Conservation (phyloP, 768 basidiomycete species). For the Suillus paluster region DNA sequence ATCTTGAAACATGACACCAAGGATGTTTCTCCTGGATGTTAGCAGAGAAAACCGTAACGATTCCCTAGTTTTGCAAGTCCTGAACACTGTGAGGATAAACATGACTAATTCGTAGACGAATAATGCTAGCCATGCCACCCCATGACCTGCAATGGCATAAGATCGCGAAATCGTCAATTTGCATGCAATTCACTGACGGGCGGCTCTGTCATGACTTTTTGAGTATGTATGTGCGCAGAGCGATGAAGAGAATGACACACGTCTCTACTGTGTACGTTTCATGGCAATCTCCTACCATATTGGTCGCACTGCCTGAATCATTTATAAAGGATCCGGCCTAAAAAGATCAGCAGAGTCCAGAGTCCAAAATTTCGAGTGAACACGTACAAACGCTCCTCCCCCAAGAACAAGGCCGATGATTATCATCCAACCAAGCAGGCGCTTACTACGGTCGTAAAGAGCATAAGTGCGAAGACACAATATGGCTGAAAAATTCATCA, state of each 20-base stretch:
- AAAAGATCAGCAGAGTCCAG: not conserved
- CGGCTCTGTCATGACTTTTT: not conserved
- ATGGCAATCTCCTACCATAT: constrained; percentile 29
- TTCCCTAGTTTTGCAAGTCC: constrained; percentile 43
- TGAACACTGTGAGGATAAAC: constrained; percentile 50
- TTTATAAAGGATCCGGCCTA: constrained; percentile 53
- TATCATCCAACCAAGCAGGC: constrained; percentile 42
- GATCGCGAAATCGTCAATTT: not conserved
- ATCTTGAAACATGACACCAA: constrained; percentile 52
- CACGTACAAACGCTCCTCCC: constrained; percentile 42
- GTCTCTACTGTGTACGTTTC: constrained; percentile 13
- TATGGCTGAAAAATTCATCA: constrained; percentile 34
- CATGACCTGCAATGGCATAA: constrained; percentile 24
- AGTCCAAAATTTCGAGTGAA: not conserved
- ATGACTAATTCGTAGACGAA: constrained; percentile 55
- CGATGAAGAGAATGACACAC: not conserved
- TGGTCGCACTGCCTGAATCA: constrained; percentile 28
- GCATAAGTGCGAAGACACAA: constrained; percentile 55
- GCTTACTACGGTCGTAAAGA: constrained; percentile 46
- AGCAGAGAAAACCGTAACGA: constrained; percentile 23
- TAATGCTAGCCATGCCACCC: constrained; percentile 54
- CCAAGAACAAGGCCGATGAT: constrained; percentile 36
- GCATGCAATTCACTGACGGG: not conserved
- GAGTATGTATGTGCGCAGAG: not conserved
- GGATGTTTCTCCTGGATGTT: constrained; percentile 36